Base-by-base conservation (phyloP, 2,329 filamentous ascomycete genomes). In the Talaromyces verruculosus region DNA sequence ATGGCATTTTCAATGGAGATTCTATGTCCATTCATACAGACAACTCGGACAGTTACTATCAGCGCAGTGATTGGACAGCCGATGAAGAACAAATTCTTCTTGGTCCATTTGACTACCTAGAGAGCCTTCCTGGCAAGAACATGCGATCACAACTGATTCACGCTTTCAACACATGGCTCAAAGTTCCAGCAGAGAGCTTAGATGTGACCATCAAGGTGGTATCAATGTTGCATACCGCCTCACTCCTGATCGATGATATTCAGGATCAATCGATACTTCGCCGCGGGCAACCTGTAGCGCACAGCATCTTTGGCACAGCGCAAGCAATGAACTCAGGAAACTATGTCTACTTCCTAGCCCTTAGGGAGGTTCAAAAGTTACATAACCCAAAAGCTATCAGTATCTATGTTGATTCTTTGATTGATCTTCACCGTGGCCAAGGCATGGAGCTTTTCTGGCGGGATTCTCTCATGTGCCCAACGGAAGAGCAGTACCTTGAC, bases 291-390 rank as follows among this genome's bases (percentile, higher is more conserved):
- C 80, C 81, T 1, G 77, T 78, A 1, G 75, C 80, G 0, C 81
- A 83, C 68, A 75, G 70, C 49, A 75, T 83, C 45, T 83, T 80
- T 67, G 81, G 81, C 6, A 71, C 72, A 1, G 72, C 78, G 2
- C 80, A 81, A 65, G 81, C 80, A 3, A 81, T 83, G 68, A 83
- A 83, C 71, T 77, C 74, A n/a, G 81, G 79, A 7, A 83, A 81
- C 66, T 80, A 77, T 65, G 71, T 78, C 13, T 80, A 79, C 61
- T 78, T 82, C 53, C 68, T 77, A 15, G 76, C 77, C 8, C 69
- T 78, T 60, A 69, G 75, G 35, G 74, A 78, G 43, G 68, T 78
- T 2, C 68, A 72, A 10, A 69, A 75, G 22, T 71, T 80, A 0
- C 68, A 69, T 1, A 75, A 74, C 49, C 71, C 71, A 6, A 66